Evolutionary conservation across 202 grass and related monocot species (phyloP), one percentile per base, ranked within the genome.

Genomic region (Setaria viridis): DNA sequence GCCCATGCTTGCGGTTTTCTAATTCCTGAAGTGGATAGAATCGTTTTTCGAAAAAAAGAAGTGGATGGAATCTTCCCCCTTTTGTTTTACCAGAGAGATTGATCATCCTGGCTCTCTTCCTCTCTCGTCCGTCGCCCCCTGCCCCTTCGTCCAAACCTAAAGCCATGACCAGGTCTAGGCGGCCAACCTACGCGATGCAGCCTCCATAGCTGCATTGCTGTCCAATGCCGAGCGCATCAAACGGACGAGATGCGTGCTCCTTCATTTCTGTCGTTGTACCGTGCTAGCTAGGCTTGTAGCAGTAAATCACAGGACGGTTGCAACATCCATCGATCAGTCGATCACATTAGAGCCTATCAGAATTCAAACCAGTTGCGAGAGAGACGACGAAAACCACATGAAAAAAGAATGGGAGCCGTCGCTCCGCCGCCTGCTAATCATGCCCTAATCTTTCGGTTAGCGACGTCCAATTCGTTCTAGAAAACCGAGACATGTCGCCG

Each of bases 341-440:
- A 45, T 60, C 13, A 43, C 10, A 13, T 51, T 19, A 25, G 20
- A 25, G 20, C 11, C 45, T 30, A 42, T 30, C 20, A 59, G 12
- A 57, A 32, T 62, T 16, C 53, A 51, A 14, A 43, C 80, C 46
- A 21, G 34, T 54, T 50, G 30, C 1, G 9, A 39, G 6, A 39
- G 17, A 21, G 9, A 12, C 4, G 5, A 42, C 57, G n/a, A 35
- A 73, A 76, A 60, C 62, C 47, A 78, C 25, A 13, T 13, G 4
- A 11, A 25, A 21, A 21, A 0, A 8, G 14, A 53, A 9, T 6
- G 12, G 4, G 0, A 63, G 50, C n/a, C 17, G 13, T 49, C 19
- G 16, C 51, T 68, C 76, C 16, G 77, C 70, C 45, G 65, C 73
- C 48, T 54, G 7, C 74, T 65, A 65, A 87, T 83, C 80, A 88